phyloP scores from a whole-genome alignment of 371 early-diverging fungal genomes.

The Hamiltosporidium tvaerminnensis region DNA sequence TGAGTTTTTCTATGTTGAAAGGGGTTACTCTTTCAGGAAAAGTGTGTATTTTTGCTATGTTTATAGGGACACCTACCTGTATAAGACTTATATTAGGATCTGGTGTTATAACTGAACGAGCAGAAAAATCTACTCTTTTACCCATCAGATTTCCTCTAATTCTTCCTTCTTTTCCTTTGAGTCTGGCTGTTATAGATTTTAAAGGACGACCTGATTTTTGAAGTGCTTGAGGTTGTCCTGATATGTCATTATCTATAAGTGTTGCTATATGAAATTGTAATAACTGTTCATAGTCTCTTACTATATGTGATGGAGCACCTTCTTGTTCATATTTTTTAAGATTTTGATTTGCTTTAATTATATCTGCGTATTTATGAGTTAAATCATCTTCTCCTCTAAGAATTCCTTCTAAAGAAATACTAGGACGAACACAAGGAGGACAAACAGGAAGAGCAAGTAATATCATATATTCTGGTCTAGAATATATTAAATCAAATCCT shows the following conservation, averaged over 20 bases:
- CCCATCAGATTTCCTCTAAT: slow-evolving; percentile 98
- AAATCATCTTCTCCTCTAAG: slow-evolving; percentile 89
- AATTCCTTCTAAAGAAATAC: slow-evolving; percentile 80
- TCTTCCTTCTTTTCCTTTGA: slow-evolving; percentile 98
- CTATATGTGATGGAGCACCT: slow-evolving; percentile 79
- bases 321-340: slow-evolving; percentile 74
- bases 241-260: slow-evolving; percentile 90
- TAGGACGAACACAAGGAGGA: slow-evolving; percentile 93
- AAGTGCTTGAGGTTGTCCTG: slow-evolving; percentile 80
- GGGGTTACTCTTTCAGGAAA: slow-evolving; percentile 91
- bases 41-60: slow-evolving; percentile 87
- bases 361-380: slow-evolving; percentile 78
- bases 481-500: slow-evolving; percentile 75
- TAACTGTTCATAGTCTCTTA: slow-evolving; percentile 76
- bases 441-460: slow-evolving; percentile 81
- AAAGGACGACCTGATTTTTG: slow-evolving; percentile 86
- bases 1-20: slow-evolving; percentile 79
- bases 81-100: slow-evolving; percentile 89
- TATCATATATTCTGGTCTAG: slow-evolving; percentile 95
- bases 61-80: slow-evolving; percentile 93
- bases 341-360: slow-evolving; percentile 81
- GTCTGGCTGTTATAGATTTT: slow-evolving; percentile 82
- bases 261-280: slow-evolving; percentile 95
- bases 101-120: slow-evolving; percentile 96
- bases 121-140: slow-evolving; percentile 97